Evolutionary conservation across 2,329 filamentous ascomycete species (phyloP).

Genomic region (Phyllosticta ampelicida): DNA sequence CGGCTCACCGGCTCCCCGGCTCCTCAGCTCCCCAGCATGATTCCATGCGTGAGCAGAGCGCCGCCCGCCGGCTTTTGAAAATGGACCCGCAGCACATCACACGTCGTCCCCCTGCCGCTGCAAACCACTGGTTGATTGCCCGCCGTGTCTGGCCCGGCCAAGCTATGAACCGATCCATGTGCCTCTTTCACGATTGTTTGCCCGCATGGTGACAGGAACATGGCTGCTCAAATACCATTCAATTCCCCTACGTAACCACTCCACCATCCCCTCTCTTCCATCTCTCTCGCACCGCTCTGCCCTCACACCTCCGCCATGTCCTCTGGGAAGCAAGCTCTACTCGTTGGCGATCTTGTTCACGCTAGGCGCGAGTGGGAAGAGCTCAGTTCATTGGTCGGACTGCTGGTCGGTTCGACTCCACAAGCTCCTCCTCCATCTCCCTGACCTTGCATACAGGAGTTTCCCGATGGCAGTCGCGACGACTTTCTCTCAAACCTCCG

Average conservation of each 20-base stretch:
- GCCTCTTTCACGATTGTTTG: background rate
- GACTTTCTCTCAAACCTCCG: slow-evolving; percentile 47
- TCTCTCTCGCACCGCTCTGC: background rate
- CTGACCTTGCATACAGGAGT: slow-evolving; percentile 33
- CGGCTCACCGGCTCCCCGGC: no score
- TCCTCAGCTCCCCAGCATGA: no score
- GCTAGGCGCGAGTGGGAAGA: slow-evolving; percentile 38
- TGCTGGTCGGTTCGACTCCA: slow-evolving; percentile 18
- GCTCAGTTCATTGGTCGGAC: slow-evolving; percentile 19
- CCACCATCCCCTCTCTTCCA: background rate
- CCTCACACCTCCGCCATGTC: background rate
- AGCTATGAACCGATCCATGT: background rate
- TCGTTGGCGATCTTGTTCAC: slow-evolving; percentile 36
- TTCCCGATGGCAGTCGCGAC: slow-evolving; percentile 40
- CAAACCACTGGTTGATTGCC: no score
- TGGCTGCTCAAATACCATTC: background rate
- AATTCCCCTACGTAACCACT: background rate
- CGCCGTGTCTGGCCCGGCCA: background rate
- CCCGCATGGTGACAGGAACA: background rate
- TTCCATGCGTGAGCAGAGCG: background rate
- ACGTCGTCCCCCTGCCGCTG: background rate
- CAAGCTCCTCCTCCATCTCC: background rate
- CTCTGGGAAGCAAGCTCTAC: slow-evolving; percentile 26
- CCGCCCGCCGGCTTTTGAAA: background rate
- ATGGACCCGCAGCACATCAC: background rate